Percentiles rank a stretch among this genome's conserved stretches.
Evolutionary conservation across 2,329 filamentous ascomycete genomes (phyloP).

Genomic region (Amylocarpus encephaloides): DNA sequence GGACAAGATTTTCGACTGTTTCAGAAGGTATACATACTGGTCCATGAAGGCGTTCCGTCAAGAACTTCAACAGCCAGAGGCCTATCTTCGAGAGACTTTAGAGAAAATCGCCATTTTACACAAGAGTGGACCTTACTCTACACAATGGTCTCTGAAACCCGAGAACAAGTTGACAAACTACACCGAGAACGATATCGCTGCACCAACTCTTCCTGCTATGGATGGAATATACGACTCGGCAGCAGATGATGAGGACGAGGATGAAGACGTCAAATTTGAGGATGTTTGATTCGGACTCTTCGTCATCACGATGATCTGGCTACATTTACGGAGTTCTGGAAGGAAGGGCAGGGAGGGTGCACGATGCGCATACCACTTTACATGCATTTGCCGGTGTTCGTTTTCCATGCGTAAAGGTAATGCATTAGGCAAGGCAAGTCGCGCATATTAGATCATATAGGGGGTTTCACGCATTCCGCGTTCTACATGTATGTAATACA

Average conservation of each 20-base stretch:
- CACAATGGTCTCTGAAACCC: constrained; percentile 74
- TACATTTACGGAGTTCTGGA: constrained; percentile 6
- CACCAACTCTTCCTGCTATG: constrained; percentile 18
- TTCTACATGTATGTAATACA: no score
- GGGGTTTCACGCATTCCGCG: neutral
- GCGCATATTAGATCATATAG: neutral
- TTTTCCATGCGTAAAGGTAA: neutral
- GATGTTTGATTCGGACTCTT: constrained; percentile 45
- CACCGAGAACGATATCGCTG: constrained; percentile 14
- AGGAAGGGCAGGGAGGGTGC: neutral
- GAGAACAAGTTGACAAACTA: constrained; percentile 56
- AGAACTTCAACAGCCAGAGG: constrained; percentile 77
- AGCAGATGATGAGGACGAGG: constrained; percentile 49
- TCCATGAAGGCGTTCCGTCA: constrained; percentile 80
- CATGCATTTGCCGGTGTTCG: constrained; percentile 12
- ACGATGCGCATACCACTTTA: neutral
- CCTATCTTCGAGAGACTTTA: constrained; percentile 81
- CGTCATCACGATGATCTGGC: no score
- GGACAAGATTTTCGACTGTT: constrained; percentile 77
- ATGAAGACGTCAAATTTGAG: constrained; percentile 70
- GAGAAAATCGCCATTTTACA: constrained; percentile 78
- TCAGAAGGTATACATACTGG: constrained; percentile 86
- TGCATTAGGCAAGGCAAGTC: neutral
- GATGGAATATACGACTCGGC: constrained; percentile 41
- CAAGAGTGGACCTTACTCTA: constrained; percentile 77